Percentiles rank a stretch among this genome's conserved stretches.
Evolutionary conservation across 2,329 filamentous ascomycete genomes (phyloP).

Genomic region (Alternaria panax): DNA sequence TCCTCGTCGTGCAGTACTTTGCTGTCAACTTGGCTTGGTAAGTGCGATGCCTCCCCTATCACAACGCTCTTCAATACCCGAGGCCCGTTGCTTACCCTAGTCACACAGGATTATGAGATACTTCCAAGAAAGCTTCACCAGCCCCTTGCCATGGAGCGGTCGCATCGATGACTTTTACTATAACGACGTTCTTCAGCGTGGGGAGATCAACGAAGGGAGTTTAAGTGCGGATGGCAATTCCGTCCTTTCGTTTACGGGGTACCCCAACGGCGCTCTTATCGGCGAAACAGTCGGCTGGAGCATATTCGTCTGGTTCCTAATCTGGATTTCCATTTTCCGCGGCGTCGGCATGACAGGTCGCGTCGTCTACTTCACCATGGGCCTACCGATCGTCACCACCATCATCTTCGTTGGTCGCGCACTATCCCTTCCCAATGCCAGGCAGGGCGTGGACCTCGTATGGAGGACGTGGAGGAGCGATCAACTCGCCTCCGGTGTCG

Average conservation of each 20-base stretch:
- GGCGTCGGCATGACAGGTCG: constrained; percentile 65
- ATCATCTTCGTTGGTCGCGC: constrained; percentile 64
- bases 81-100: background rate
- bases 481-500: constrained; percentile 59
- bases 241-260: constrained; percentile 57
- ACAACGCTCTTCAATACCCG: too few relatives aligned
- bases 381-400: constrained; percentile 64
- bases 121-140: constrained; percentile 64
- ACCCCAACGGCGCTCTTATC: constrained; percentile 57
- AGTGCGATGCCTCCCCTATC: background rate
- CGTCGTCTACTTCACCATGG: constrained; percentile 70
- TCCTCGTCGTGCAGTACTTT: constrained; percentile 64
- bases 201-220: constrained; percentile 50
- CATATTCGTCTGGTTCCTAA: constrained; percentile 65
- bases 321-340: constrained; percentile 67
- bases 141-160: constrained; percentile 62
- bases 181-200: constrained; percentile 58
- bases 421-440: constrained; percentile 62
- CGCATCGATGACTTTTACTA: constrained; percentile 62
- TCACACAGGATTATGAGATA: constrained; percentile 61
- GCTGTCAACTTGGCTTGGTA: constrained; percentile 62
- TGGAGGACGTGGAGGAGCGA: constrained; percentile 59
- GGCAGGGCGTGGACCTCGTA: constrained; percentile 60
- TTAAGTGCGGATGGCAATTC: constrained; percentile 46
- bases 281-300: constrained; percentile 67